phyloP scores from a whole-genome alignment of 306 rosid genomes.

The Rosa rugosa region DNA sequence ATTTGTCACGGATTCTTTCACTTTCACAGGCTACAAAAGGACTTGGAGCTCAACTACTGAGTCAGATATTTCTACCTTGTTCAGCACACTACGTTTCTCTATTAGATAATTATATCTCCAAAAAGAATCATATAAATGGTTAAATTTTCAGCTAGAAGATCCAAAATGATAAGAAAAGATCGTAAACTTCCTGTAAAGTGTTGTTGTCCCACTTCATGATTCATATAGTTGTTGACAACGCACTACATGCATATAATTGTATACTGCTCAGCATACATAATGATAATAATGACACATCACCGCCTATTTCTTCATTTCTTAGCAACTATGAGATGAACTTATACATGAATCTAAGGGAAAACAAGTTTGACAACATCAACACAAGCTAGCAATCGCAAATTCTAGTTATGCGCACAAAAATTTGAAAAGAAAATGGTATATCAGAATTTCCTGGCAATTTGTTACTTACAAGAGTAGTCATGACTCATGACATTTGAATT shows the following conservation, averaged over 20 bases:
- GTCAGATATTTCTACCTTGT: background rate
- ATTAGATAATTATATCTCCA: background rate
- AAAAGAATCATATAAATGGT: background rate
- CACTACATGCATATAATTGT: background rate
- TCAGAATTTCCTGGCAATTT: background rate
- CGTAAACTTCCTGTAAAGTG: background rate
- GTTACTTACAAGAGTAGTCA: constrained; percentile 10
- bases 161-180: background rate
- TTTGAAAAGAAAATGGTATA: background rate
- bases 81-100: background rate
- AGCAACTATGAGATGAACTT: background rate
- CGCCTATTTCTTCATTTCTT: background rate
- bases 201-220: background rate
- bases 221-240: background rate
- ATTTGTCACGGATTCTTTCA: constrained; percentile 10
- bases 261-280: background rate
- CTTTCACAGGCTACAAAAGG: background rate
- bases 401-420: background rate
- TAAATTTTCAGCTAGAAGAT: background rate
- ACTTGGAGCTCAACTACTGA: constrained; percentile 9
- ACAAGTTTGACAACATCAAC: background rate
- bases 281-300: background rate
- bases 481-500: background rate
- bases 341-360: background rate
- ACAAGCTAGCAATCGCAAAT: background rate